phyloP scores from a whole-genome alignment of 768 basidiomycete species.

The Suillus tomentosus region DNA sequence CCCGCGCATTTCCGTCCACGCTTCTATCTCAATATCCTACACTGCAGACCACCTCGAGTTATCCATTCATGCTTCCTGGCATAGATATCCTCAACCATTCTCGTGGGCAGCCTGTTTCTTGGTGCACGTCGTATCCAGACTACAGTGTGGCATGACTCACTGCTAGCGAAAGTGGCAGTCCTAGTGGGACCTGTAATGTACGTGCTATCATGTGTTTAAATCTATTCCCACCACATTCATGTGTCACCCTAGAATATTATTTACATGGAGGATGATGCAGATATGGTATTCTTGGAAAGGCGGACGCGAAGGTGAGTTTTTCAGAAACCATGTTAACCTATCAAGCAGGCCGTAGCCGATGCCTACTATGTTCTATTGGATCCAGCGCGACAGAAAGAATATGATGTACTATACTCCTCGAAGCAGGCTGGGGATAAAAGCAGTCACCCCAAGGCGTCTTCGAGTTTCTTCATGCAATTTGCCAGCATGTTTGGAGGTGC shows the following conservation, averaged over 20 bases:
- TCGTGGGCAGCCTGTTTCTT: slow-evolving; percentile 78
- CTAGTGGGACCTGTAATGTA: slow-evolving; percentile 79
- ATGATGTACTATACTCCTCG: no score
- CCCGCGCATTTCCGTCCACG: slow-evolving; percentile 88
- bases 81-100: slow-evolving; percentile 87
- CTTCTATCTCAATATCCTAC: slow-evolving; percentile 63
- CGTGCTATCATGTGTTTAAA: slow-evolving; percentile 32
- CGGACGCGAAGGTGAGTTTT: slow-evolving; percentile 67
- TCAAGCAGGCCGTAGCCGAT: no score
- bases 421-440: no score
- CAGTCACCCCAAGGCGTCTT: no score
- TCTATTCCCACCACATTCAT: not conserved
- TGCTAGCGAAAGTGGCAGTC: slow-evolving; percentile 48
- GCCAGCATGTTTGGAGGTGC: no score
- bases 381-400: no score
- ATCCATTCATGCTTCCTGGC: slow-evolving; percentile 85
- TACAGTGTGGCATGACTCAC: slow-evolving; percentile 27
- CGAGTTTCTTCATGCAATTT: no score
- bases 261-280: slow-evolving; percentile 78
- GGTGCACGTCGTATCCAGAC: slow-evolving; percentile 61
- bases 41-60: slow-evolving; percentile 51
- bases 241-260: slow-evolving; percentile 55
- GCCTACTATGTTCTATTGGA: no score
- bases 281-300: slow-evolving; percentile 83
- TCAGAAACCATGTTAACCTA: not conserved